Percentiles rank a stretch among this genome's conserved stretches.
Evolutionary conservation across 2,329 filamentous ascomycete species (phyloP).

Genomic region (Aureobasidium subglaciale): DNA sequence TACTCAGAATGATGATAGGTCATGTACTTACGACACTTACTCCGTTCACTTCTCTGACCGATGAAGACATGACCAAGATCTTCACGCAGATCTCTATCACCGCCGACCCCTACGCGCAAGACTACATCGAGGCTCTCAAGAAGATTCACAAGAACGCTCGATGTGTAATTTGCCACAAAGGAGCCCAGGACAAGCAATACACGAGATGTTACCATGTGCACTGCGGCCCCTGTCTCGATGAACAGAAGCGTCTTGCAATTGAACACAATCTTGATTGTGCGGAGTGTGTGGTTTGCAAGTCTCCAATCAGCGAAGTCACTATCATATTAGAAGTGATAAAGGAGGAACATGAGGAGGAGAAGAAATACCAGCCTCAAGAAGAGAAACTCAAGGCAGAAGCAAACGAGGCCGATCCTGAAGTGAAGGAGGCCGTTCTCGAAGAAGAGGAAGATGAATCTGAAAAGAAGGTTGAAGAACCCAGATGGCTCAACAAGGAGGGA

Average conservation of each 20-base stretch:
- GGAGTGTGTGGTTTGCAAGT: background rate
- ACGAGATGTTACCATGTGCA: background rate
- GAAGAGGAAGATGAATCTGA: background rate
- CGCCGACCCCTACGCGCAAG: background rate
- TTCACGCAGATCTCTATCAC: background rate
- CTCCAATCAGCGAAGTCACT: background rate
- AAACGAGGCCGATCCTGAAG: no score
- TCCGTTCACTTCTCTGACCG: background rate
- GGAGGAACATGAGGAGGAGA: no score
- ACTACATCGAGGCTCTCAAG: background rate
- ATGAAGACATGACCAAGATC: background rate
- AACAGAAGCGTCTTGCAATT: no score
- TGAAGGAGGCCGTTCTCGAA: no score
- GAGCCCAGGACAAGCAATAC: background rate
- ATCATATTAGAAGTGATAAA: no score
- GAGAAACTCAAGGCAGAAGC: no score
- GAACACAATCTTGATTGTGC: background rate
- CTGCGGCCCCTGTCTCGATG: background rate
- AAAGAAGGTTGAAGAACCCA: background rate
- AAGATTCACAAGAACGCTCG: background rate
- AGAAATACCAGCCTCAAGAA: no score
- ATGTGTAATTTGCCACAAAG: background rate
- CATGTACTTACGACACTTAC: background rate
- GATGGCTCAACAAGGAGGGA: background rate
- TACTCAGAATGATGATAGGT: background rate